A percentile compares a stretch with the other conserved stretches of the same genome.
Evolutionary conservation across 345 rosid genomes (phyloP).

Genomic region (Capsella bursapastoris): DNA sequence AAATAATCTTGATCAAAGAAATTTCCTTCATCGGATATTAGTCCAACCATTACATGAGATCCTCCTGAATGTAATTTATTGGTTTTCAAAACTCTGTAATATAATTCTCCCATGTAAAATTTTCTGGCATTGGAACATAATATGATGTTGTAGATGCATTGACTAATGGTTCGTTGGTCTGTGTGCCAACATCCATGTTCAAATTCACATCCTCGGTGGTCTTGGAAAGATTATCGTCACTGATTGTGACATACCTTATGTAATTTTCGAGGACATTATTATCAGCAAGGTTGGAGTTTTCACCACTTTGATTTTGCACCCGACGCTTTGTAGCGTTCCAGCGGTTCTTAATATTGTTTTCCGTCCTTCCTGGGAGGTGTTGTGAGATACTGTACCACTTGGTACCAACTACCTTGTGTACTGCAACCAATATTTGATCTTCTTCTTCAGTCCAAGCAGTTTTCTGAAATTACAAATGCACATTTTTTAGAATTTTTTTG

Average conservation of each 20-base stretch:
- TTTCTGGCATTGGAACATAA: neutral
- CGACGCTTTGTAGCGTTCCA: slow-evolving; percentile 78
- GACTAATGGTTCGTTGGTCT: neutral
- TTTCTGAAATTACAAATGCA: slow-evolving; percentile 48
- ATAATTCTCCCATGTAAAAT: neutral
- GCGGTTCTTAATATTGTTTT: slow-evolving; percentile 75
- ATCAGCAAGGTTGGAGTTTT: neutral
- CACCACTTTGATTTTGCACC: neutral
- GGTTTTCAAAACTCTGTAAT: neutral
- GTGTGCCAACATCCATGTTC: neutral
- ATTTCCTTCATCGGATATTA: neutral
- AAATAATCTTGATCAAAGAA: neutral
- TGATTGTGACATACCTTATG: neutral
- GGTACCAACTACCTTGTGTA: slow-evolving; percentile 65
- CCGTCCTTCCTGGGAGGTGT: slow-evolving; percentile 62
- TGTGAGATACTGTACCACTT: slow-evolving; percentile 73
- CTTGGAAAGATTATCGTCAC: neutral
- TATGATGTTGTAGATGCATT: neutral
- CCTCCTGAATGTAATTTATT: neutral
- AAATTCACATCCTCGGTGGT: neutral
- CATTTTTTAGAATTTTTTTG: too few relatives aligned
- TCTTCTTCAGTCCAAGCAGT: slow-evolving; percentile 78
- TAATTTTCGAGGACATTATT: neutral
- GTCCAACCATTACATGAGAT: neutral
- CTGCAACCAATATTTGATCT: slow-evolving; percentile 62